Percentiles rank a stretch among this genome's conserved stretches.
These are phyloP conservation scores for Globisporangium okanoganense DNA, from an alignment of 352 stramenopile genomes.

Conservation along the genomic window DNA sequence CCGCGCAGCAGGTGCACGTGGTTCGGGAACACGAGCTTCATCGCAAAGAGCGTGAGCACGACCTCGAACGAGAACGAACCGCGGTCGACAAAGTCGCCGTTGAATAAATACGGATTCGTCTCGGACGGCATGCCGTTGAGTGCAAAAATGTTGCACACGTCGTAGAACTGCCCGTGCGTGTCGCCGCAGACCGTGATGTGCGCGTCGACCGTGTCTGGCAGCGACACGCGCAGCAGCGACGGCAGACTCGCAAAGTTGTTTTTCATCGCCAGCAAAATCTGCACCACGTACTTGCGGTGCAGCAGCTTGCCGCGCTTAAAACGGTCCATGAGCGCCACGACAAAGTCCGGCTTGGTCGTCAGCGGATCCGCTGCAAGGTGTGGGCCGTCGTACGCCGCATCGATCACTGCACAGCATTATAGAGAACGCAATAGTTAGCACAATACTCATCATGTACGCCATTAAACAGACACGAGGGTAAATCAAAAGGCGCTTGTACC, in stretches of 20 bases:
- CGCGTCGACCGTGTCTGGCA: slow-evolving; percentile 49
- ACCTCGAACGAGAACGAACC: slow-evolving; percentile 98
- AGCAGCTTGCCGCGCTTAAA: slow-evolving; percentile 98
- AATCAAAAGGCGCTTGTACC: slow-evolving; percentile 24
- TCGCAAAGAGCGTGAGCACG: slow-evolving; percentile 96
- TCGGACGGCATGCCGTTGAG: slow-evolving; percentile 95
- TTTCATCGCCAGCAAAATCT: slow-evolving; percentile 94
- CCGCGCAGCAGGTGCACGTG: slow-evolving; percentile 94
- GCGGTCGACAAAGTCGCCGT: slow-evolving; percentile 99
- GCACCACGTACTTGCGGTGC: slow-evolving; percentile 97
- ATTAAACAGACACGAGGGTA: not conserved
- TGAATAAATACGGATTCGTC: slow-evolving; percentile 99
- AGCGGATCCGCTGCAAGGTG: slow-evolving; percentile 51
- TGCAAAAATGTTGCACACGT: slow-evolving; percentile 99
- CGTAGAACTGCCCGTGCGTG: slow-evolving; percentile 99
- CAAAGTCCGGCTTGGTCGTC: slow-evolving; percentile 78
- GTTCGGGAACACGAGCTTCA: slow-evolving; percentile 94
- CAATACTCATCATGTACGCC: not conserved
- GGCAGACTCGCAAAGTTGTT: slow-evolving; percentile 86
- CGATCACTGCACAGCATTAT: slow-evolving; percentile 44
- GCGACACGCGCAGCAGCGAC: slow-evolving; percentile 87
- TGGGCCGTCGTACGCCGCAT: slow-evolving; percentile 77
- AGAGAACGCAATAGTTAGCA: not conserved
- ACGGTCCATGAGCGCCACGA: slow-evolving; percentile 91
- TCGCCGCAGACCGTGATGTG: slow-evolving; percentile 97